Conservation (phyloP, 1,139 yeast species). For the Geotrichum fermentans region DNA sequence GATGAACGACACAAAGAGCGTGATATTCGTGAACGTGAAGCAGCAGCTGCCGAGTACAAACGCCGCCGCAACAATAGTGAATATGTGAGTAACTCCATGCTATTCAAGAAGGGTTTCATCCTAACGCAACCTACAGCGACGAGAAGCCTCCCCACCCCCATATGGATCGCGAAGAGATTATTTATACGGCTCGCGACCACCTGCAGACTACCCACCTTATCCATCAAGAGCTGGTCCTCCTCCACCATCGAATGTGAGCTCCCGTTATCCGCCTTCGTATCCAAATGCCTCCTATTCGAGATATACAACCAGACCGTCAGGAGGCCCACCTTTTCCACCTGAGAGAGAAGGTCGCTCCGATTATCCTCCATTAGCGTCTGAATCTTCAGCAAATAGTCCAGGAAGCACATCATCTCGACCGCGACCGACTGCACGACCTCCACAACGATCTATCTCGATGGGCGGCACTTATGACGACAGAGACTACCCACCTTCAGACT, state of each 20-base stretch:
- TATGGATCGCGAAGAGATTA: slow-evolving; percentile 10
- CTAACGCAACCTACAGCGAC: slow-evolving; percentile 1
- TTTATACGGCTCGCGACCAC: slow-evolving; percentile 2
- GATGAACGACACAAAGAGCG: slow-evolving; percentile 13
- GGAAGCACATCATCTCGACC: not conserved
- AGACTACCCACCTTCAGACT: not conserved
- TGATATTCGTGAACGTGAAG: slow-evolving; percentile 18
- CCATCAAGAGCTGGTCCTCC: slow-evolving; percentile 10
- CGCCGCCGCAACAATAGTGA: slow-evolving; percentile 26
- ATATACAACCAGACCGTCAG: slow-evolving; percentile 5
- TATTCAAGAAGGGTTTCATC: too few species aligned
- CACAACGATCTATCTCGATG: slow-evolving; percentile 4
- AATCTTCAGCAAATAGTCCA: not conserved
- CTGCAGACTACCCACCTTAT: too few species aligned
- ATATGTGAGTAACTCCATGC: slow-evolving; percentile 13
- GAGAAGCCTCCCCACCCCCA: slow-evolving; percentile 8
- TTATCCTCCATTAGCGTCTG: not conserved
- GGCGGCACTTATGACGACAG: not conserved
- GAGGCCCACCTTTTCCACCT: too few species aligned
- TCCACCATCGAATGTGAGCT: slow-evolving; percentile 1
- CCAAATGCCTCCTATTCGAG: slow-evolving; percentile 2
- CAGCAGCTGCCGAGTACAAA: slow-evolving; percentile 27
- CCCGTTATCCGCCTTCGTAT: slow-evolving; percentile 1
- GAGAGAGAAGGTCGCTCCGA: not conserved
- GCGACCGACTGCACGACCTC: slow-evolving; percentile 1